These are phyloP conservation scores for Coemansia sp. DNA, from an alignment of 192 early-diverging fungal genomes.

Conservation along the genomic window DNA sequence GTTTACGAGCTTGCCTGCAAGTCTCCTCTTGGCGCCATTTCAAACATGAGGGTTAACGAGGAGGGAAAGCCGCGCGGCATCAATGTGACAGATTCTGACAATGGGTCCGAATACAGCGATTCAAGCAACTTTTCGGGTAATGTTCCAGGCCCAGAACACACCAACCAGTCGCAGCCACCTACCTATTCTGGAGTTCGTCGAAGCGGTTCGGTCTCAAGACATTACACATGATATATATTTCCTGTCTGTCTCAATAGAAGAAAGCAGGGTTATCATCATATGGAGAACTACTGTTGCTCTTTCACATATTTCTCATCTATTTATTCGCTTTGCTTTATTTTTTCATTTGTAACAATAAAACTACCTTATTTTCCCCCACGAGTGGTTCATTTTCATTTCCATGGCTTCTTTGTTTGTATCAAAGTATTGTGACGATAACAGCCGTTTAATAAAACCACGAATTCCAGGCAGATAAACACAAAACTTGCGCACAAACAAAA, in stretches of 20 bases:
- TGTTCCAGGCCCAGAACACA: constrained; percentile 17
- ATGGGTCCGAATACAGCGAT: neutral
- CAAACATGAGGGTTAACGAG: constrained; percentile 7
- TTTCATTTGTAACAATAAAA: neutral
- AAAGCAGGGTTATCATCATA: neutral
- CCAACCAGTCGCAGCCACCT: constrained; percentile 9
- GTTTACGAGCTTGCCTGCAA: constrained; percentile 41
- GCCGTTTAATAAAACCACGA: neutral
- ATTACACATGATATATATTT: constrained; percentile 1
- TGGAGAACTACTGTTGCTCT: neutral
- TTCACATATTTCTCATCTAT: neutral
- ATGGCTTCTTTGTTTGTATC: neutral
- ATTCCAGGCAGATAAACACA: neutral
- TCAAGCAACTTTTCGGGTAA: constrained; percentile 33
- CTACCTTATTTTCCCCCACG: neutral
- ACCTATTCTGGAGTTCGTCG: constrained; percentile 11
- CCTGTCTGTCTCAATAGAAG: neutral
- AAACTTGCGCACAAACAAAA: neutral
- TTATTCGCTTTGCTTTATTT: neutral
- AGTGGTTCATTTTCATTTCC: neutral
- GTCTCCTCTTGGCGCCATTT: constrained; percentile 38
- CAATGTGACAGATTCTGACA: constrained; percentile 6
- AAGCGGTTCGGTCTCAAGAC: constrained; percentile 18
- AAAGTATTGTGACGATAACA: neutral
- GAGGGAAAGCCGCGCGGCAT: constrained; percentile 6